These are phyloP conservation scores for Hibiscus mutabilis DNA, from an alignment of 345 rosid genomes.

Conservation along the genomic window DNA sequence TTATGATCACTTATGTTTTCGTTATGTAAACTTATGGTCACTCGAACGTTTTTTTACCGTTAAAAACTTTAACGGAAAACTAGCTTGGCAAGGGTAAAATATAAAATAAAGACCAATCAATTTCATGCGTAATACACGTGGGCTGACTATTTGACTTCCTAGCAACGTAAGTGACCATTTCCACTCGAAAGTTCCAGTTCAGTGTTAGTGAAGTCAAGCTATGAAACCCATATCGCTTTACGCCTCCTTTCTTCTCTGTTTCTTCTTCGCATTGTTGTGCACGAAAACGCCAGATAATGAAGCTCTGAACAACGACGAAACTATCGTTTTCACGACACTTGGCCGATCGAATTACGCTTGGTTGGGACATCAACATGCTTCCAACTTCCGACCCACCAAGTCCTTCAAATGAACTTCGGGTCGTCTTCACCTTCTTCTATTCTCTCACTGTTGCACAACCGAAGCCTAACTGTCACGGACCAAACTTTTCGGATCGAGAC, in stretches of 20 bases:
- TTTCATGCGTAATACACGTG: too few relatives aligned
- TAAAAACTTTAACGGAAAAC: too few relatives aligned
- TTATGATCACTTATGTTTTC: too few relatives aligned
- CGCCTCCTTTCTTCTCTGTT: not conserved
- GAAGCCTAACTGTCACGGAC: too few relatives aligned
- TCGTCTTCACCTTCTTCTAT: conserved; percentile 36
- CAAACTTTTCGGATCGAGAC: too few relatives aligned
- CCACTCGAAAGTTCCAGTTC: too few relatives aligned
- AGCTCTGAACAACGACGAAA: conserved; percentile 17
- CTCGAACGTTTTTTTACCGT: too few relatives aligned
- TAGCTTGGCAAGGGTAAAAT: too few relatives aligned
- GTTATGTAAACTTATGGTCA: too few relatives aligned
- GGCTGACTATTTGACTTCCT: too few relatives aligned
- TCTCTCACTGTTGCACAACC: conserved; percentile 27
- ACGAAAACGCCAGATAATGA: conserved; percentile 15
- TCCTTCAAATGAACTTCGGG: conserved; percentile 30
- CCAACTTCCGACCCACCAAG: conserved; percentile 30
- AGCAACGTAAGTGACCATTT: too few relatives aligned
- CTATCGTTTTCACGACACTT: conserved; percentile 60
- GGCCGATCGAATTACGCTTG: conserved; percentile 62
- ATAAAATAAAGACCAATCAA: too few relatives aligned
- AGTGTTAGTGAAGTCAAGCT: not conserved
- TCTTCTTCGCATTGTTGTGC: not conserved
- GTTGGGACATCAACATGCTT: conserved; percentile 63
- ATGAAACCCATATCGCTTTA: not conserved